phyloP scores from a whole-genome alignment of 1,284 basidiomycete species.

The Trichosporon sp. region DNA sequence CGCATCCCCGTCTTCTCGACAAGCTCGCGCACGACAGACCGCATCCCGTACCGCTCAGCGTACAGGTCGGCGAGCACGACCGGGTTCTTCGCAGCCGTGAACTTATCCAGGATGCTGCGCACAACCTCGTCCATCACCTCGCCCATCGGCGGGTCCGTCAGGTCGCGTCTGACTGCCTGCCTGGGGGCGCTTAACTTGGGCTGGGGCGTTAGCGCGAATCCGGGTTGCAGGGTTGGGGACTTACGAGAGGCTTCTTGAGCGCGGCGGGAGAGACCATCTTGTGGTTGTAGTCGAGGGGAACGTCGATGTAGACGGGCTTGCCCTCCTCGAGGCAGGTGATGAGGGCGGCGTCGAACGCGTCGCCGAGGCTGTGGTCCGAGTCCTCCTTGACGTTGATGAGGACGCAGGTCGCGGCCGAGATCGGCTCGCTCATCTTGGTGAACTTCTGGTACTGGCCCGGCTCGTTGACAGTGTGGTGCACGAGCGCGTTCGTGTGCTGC shows the following conservation, averaged over 20 bases:
- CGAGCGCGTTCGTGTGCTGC: constrained; percentile 67
- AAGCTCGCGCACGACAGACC: constrained; percentile 65
- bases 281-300: constrained; percentile 79
- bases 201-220: not conserved
- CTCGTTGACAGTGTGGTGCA: constrained; percentile 19
- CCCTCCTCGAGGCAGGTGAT: constrained; percentile 61
- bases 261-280: constrained; percentile 54
- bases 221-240: not conserved
- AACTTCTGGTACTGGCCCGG: constrained; percentile 40
- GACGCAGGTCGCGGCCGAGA: constrained; percentile 67
- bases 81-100: constrained; percentile 64
- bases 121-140: constrained; percentile 64
- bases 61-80: constrained; percentile 86
- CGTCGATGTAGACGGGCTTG: constrained; percentile 78
- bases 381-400: constrained; percentile 52
- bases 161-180: not conserved
- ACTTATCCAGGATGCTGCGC: constrained; percentile 63
- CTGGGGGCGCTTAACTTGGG: constrained; percentile 12
- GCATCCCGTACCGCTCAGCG: constrained; percentile 71
- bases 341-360: constrained; percentile 75
- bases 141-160: constrained; percentile 5
- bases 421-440: constrained; percentile 66
- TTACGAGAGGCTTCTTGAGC: constrained; percentile 10
- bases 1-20: constrained; percentile 64
- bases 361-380: constrained; percentile 53